These are phyloP conservation scores for Penicillium sp. DNA, from an alignment of 2,329 filamentous ascomycete genomes.

Conservation along the genomic window DNA sequence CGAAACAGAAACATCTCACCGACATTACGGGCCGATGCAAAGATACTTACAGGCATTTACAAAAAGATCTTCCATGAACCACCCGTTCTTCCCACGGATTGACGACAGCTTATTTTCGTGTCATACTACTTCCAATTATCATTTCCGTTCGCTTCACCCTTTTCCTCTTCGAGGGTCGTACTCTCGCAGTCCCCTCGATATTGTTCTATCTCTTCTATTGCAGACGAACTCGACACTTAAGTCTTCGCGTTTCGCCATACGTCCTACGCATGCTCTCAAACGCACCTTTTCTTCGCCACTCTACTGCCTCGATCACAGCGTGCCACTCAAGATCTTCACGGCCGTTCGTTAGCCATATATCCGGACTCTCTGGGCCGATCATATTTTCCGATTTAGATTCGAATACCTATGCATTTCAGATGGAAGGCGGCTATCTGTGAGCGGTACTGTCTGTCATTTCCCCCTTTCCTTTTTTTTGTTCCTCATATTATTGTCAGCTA, in stretches of 20 bases:
- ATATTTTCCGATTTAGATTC: not conserved
- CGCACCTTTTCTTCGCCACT: not conserved
- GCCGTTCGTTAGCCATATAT: conserved; percentile 5
- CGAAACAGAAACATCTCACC: conserved; percentile 74
- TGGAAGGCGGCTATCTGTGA: conserved; percentile 21
- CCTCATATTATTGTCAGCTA: conserved; percentile 1
- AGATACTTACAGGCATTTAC: conserved; percentile 67
- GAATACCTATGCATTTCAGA: conserved; percentile 17
- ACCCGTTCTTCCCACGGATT: conserved; percentile 5
- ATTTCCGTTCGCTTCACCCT: not conserved
- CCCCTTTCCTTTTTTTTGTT: conserved; percentile 1
- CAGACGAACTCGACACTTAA: not conserved
- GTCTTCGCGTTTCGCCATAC: not conserved
- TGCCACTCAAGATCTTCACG: not conserved
- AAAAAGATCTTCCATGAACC: conserved; percentile 48
- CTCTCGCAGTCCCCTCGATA: not conserved
- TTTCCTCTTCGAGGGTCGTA: not conserved
- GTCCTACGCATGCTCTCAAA: not conserved
- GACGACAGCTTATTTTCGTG: not conserved
- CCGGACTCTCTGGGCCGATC: conserved; percentile 13
- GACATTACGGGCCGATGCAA: conserved; percentile 73
- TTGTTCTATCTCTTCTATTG: not conserved
- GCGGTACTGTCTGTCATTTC: conserved; percentile 11
- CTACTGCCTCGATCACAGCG: not conserved
- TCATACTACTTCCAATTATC: not conserved